Evolutionary conservation across 805 yeast species (phyloP).

Genomic region (Candida awuae): DNA sequence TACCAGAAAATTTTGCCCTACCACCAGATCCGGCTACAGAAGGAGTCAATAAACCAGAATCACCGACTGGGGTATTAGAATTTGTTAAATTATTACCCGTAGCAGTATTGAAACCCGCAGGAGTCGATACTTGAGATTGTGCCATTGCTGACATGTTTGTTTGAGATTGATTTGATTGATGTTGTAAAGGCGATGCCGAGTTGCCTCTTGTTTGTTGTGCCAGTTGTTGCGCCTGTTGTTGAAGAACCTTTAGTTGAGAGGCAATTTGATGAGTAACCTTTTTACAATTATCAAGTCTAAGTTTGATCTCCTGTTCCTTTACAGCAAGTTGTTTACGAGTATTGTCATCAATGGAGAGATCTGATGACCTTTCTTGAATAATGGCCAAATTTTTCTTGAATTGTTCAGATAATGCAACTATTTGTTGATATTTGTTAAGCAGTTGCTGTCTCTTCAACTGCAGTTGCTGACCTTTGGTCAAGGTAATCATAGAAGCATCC

Average conservation of each 20-base stretch:
- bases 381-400: constrained; percentile 42
- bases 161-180: constrained; percentile 13
- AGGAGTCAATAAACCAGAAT: neutral
- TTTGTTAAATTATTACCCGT: neutral
- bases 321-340: constrained; percentile 36
- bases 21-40: neutral
- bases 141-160: constrained; percentile 11
- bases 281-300: constrained; percentile 41
- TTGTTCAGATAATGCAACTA: constrained; percentile 40
- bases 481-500: constrained; percentile 8
- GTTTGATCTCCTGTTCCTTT: constrained; percentile 41
- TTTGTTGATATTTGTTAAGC: constrained; percentile 33
- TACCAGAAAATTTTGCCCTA: constrained; percentile 5
- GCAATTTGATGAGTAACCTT: constrained; percentile 36
- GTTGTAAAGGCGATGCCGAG: constrained; percentile 11
- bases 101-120: neutral
- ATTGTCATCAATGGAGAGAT: constrained; percentile 37
- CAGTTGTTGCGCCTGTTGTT: constrained; percentile 17
- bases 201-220: constrained; percentile 5
- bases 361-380: constrained; percentile 41
- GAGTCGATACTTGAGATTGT: neutral
- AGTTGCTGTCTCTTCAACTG: constrained; percentile 25
- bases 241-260: constrained; percentile 30
- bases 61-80: neutral
- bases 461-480: constrained; percentile 19